Percentiles rank a stretch among this genome's conserved stretches.
These are phyloP conservation scores for Paraglomus brasilianum DNA, from an alignment of 192 early-diverging fungal genomes.

Conservation along the genomic window DNA sequence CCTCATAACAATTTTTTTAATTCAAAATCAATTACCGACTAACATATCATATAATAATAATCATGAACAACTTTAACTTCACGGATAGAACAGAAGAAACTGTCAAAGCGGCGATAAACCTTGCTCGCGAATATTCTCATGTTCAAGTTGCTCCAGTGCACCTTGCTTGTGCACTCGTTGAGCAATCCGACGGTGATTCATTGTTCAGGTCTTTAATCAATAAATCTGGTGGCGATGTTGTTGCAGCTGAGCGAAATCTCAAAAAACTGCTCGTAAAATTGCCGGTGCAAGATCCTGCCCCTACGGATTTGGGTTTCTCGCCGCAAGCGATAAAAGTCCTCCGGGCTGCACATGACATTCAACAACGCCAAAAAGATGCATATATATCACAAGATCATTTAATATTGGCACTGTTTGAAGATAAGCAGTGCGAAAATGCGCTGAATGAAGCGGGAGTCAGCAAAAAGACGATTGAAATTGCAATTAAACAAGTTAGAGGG, in stretches of 20 bases:
- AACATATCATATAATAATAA: background rate
- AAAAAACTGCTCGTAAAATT: conserved; percentile 76
- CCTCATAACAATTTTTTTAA: no score
- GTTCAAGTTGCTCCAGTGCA: conserved; percentile 80
- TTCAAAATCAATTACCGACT: background rate
- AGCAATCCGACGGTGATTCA: conserved; percentile 77
- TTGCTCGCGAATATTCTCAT: conserved; percentile 76
- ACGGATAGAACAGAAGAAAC: conserved; percentile 85
- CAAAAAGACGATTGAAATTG: conserved; percentile 70
- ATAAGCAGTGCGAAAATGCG: conserved; percentile 55
- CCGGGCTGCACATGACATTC: conserved; percentile 72
- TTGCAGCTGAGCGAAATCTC: conserved; percentile 70
- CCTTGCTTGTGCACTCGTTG: conserved; percentile 75
- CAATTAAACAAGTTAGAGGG: conserved; percentile 67
- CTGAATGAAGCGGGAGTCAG: conserved; percentile 69
- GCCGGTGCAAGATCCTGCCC: conserved; percentile 85
- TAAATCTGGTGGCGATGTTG: conserved; percentile 82
- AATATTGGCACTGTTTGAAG: conserved; percentile 78
- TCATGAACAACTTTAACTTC: conserved; percentile 66
- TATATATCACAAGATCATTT: conserved; percentile 88
- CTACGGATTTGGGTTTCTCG: conserved; percentile 66
- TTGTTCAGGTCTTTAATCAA: conserved; percentile 74
- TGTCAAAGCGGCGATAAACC: conserved; percentile 58
- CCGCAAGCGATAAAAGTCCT: conserved; percentile 63
- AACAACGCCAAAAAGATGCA: conserved; percentile 86